Evolutionary conservation across 768 basidiomycete genomes (phyloP).

Genomic region (Mycena albidolilacea): DNA sequence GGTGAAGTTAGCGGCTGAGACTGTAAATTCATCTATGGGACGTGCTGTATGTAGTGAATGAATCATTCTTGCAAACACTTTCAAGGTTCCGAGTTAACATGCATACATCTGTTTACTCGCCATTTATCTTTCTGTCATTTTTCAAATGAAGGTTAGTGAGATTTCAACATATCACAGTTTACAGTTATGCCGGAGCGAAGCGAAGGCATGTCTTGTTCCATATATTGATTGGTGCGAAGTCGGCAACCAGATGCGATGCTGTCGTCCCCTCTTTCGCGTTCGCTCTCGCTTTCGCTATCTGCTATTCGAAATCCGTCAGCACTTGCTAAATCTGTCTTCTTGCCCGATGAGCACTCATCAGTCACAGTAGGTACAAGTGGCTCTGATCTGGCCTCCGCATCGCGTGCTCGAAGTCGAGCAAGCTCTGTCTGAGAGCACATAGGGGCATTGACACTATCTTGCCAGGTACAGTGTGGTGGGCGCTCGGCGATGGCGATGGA

Average conservation of each 20-base stretch:
- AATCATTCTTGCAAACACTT: too few species aligned
- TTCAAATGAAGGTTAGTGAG: not conserved
- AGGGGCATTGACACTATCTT: not conserved
- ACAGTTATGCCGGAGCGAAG: too few species aligned
- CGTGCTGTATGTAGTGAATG: too few species aligned
- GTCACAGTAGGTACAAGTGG: not conserved
- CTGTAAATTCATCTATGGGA: too few species aligned
- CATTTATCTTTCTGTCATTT: not conserved
- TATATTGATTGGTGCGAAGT: too few species aligned
- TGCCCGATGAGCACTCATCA: not conserved
- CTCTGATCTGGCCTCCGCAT: not conserved
- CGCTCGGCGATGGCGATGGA: constrained; percentile 5
- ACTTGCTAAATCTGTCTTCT: not conserved
- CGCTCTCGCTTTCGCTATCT: not conserved
- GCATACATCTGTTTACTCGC: not conserved
- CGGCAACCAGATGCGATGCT: too few species aligned
- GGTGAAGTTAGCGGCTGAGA: too few species aligned
- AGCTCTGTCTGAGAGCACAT: not conserved
- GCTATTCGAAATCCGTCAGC: not conserved
- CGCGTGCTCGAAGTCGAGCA: constrained; percentile 4
- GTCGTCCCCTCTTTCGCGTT: too few species aligned
- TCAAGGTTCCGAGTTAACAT: not conserved
- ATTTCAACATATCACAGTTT: too few species aligned
- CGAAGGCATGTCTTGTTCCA: too few species aligned
- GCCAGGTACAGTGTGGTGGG: not conserved